Evolutionary conservation across 176 grass and related monocot genomes (phyloP), one percentile per base, ranked within the genome.

Genomic region (Oryza punctata): DNA sequence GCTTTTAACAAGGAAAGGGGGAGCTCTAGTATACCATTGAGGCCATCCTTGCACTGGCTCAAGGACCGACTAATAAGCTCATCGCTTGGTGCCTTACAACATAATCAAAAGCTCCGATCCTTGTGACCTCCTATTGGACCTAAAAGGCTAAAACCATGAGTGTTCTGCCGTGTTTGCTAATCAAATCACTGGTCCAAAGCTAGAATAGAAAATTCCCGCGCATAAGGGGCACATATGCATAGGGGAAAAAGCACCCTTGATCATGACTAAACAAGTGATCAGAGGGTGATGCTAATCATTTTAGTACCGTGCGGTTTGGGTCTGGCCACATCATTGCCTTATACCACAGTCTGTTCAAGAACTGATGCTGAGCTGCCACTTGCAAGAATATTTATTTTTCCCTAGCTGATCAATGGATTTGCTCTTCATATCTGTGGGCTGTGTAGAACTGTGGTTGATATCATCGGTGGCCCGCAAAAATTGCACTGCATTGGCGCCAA

Each of bases 311-410:
- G 75, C 26, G 81, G 32, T 84, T 30, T 68, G 32, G 26, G 50
- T 70, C 15, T 23, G 65, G 57, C 85, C 85, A 76, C 73, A 70
- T 85, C 60, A 44, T 81, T 80, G 61, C 82, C 40, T 66, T 33
- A 5, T 63, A 78, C 54, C 15, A 33, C 40, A 67, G 33, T 6
- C 32, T 57, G 12, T 30, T 24, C 33, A 40, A 40, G 30, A 78
- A 25, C 18, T 25, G 29, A 7, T 88, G 80, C 75, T 21, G 33
- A 61, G 33, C 5, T 43, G 50, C 25, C 60, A 12, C 54, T 33
- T 44, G 45, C 52, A 28, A 37, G 25, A 49, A 9, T 12, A 75
- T 69, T 69, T 12, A 75, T 69, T 69, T 32, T 69, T 30, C 67
- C 65, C 65, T 7, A 12, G 19, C 45, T 70, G 75, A 24, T 57